A percentile compares a stretch with the other conserved stretches of the same genome.
phyloP scores from a whole-genome alignment of 768 basidiomycete species.

The Pleurotus giganteus region DNA sequence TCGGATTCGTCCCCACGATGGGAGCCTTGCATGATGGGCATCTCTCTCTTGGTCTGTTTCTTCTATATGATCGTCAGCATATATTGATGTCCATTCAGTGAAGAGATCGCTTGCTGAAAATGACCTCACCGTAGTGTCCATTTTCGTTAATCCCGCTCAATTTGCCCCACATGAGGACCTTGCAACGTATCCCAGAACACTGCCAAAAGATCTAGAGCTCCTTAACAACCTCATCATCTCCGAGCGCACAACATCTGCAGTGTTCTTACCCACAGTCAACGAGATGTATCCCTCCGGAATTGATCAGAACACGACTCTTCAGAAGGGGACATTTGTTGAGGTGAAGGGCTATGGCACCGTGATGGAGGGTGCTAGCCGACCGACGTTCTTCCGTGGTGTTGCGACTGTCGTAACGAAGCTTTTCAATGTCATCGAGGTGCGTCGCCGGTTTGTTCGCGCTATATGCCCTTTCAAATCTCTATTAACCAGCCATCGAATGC shows the following conservation, averaged over 20 bases:
- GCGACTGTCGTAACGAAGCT: slow-evolving; percentile 94
- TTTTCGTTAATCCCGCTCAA: slow-evolving; percentile 98
- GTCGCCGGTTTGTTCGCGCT: slow-evolving; percentile 16
- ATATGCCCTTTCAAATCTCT: slow-evolving; percentile 5
- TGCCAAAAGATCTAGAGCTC: slow-evolving; percentile 69
- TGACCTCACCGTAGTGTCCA: slow-evolving; percentile 86
- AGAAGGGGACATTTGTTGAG: slow-evolving; percentile 89
- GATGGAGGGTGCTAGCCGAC: slow-evolving; percentile 88
- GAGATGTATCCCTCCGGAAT: slow-evolving; percentile 97
- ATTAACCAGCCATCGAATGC: slow-evolving; percentile 76
- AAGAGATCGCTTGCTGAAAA: slow-evolving; percentile 72
- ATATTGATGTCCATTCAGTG: slow-evolving; percentile 45
- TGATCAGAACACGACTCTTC: slow-evolving; percentile 65
- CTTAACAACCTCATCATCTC: slow-evolving; percentile 40
- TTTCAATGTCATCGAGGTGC: slow-evolving; percentile 87
- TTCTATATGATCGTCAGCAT: not conserved
- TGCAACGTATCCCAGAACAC: slow-evolving; percentile 84
- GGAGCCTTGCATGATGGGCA: slow-evolving; percentile 95
- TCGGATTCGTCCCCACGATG: slow-evolving; percentile 98
- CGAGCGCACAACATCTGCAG: slow-evolving; percentile 51
- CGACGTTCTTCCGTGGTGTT: slow-evolving; percentile 93
- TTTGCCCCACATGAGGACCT: slow-evolving; percentile 97
- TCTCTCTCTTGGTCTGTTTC: slow-evolving; percentile 74
- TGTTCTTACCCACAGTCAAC: slow-evolving; percentile 75
- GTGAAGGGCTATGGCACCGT: slow-evolving; percentile 88